Base-by-base conservation (phyloP, 1,284 basidiomycete genomes). In the Tranzscheliella williamsii region DNA sequence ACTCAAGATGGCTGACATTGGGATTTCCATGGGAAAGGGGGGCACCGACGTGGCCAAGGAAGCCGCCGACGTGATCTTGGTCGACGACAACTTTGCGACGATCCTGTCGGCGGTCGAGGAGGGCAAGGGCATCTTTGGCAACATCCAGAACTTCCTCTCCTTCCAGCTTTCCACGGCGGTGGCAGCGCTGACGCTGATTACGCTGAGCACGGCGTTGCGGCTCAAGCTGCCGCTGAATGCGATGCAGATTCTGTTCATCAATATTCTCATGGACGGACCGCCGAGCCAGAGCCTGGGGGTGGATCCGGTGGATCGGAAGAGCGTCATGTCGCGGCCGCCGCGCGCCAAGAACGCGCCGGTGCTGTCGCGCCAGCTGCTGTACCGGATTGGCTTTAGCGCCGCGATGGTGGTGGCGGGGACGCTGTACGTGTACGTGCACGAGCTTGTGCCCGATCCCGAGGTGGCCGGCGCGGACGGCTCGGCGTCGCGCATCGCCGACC, bases 161-260 rank as follows among this genome's bases (percentile, higher is more conserved):
- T 98, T 98, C 83, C 93, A 98, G 79, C 85, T 98, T 16, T 93
- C 90, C 60, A 98, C 94, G 2, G 93, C 93, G 2, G 90, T 92
- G 5, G 92, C 94, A 11, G 93, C 93, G 2, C 81, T 98, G 51
- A 86, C 88, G n/a, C 82, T 97, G 57, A 96, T 98, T 79, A 93
- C 92, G 4, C 82, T 96, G 41, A 91, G 89, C 72, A 97, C 93
- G 13, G 83, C 92, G 73, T 85, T 96, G 64, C 85, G 88, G 15
- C 81, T 96, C 38, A 87, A 86, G 67, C 92, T 94, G 73, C 94
- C 93, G 13, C 83, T 98, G 60, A 98, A 98, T 76, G 87, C 94
- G 3, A 97, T 97, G 92, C 93, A 97, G 79, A 97, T 98, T 69
- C 81, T 98, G 20, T 97, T 96, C 78, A 96, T 97, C 78, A 97